Evolutionary conservation across 2,329 filamentous ascomycete species (phyloP).

Genomic region (Colletotrichum chrysophilum): DNA sequence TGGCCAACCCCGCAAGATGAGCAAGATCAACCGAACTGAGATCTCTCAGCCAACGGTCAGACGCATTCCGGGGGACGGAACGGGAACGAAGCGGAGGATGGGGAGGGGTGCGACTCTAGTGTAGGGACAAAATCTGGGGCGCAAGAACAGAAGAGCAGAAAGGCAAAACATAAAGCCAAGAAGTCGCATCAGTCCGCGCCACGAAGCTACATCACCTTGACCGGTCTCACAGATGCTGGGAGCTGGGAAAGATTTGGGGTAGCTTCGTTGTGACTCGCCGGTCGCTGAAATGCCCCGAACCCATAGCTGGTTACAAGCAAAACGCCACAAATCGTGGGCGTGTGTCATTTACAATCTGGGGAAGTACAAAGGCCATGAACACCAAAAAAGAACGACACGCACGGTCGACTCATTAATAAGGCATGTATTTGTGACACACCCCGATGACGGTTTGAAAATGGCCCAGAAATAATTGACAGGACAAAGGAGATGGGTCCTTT

Average conservation of each 20-base stretch:
- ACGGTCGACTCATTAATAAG: not conserved
- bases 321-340: not conserved
- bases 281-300: not conserved
- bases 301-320: not conserved
- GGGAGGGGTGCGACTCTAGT: not conserved
- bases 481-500: not conserved
- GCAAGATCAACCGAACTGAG: conserved; percentile 7
- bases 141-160: not conserved
- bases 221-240: not conserved
- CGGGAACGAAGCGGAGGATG: not conserved
- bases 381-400: not conserved
- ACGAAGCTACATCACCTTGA: not conserved
- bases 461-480: not conserved
- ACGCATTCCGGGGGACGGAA: conserved; percentile 3
- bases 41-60: conserved; percentile 15
- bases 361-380: not conserved
- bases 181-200: conserved; percentile 6
- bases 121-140: not conserved
- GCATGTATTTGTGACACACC: not conserved
- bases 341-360: not conserved
- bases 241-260: not conserved
- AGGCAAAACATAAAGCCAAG: not conserved
- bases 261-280: not conserved
- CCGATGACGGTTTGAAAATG: not conserved
- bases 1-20: conserved; percentile 13